phyloP scores from a whole-genome alignment of 306 rosid genomes.

The Cicer chorassanicum region DNA sequence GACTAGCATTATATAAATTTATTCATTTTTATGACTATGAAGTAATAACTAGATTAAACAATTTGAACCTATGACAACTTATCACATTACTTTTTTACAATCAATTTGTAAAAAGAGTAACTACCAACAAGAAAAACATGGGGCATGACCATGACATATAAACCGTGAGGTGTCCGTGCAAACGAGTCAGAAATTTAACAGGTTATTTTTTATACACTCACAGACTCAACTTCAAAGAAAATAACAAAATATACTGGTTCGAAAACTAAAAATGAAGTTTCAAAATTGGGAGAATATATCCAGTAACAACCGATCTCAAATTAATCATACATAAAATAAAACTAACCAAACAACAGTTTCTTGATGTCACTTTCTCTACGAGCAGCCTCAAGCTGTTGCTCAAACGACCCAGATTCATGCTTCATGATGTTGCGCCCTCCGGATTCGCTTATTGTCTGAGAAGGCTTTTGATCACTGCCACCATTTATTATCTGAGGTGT shows the following conservation, averaged over 20 bases:
- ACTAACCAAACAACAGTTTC: conserved; percentile 90
- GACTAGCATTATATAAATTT: background rate
- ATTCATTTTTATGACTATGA: background rate
- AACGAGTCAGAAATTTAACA: background rate
- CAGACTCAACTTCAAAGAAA: conserved; percentile 13
- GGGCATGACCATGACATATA: conserved; percentile 21
- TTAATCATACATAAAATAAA: conserved; percentile 27
- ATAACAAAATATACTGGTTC: conserved; percentile 7
- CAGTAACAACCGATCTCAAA: conserved; percentile 26
- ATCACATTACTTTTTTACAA: background rate
- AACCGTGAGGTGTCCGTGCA: background rate
- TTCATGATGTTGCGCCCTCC: conserved; percentile 55
- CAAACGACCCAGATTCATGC: conserved; percentile 70
- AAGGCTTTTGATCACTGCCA: conserved; percentile 47
- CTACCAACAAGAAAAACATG: background rate
- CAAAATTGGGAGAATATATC: conserved; percentile 25
- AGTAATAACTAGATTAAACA: background rate
- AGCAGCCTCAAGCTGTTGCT: conserved; percentile 93
- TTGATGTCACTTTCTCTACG: conserved; percentile 90
- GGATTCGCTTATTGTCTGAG: conserved; percentile 50
- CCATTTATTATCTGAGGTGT: conserved; percentile 45
- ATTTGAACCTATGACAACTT: conserved; percentile 15
- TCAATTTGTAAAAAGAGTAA: background rate
- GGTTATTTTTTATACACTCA: conserved; percentile 34
- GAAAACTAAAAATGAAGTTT: conserved; percentile 29